Conservation (phyloP, 2,329 filamentous ascomycete species). For the Colletotrichum siamense region DNA sequence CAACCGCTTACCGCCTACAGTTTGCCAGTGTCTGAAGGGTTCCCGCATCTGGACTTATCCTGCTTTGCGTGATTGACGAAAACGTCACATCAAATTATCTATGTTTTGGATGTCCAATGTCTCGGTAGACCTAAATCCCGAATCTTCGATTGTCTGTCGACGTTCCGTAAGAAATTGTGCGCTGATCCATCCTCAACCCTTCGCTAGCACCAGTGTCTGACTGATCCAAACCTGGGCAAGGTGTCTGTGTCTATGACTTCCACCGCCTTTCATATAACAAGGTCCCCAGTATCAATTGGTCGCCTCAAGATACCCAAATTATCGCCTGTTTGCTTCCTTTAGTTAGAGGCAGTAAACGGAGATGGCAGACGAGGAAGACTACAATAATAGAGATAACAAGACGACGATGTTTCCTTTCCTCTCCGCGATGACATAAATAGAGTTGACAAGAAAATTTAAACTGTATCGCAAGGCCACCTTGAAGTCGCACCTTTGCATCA, state of each 20-base stretch:
- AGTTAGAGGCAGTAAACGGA: neutral
- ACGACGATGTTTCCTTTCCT: neutral
- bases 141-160: neutral
- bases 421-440: neutral
- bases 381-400: accelerated
- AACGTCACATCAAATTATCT: neutral
- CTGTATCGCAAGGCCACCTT: neutral
- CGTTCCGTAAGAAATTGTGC: neutral
- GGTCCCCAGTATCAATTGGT: neutral
- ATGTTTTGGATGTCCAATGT: neutral
- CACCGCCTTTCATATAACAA: neutral
- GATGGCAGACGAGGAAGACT: neutral
- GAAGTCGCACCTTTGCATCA: neutral
- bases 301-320: neutral
- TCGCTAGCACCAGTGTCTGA: neutral
- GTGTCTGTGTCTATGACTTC: neutral
- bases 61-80: neutral
- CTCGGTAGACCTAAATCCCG: neutral
- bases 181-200: neutral
- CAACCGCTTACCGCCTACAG: neutral
- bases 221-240: neutral
- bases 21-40: neutral
- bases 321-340: neutral
- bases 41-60: neutral
- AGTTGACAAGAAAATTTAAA: neutral